Base-by-base conservation (phyloP, 305 asterid genomes). In the Fraxinus dipetala region DNA sequence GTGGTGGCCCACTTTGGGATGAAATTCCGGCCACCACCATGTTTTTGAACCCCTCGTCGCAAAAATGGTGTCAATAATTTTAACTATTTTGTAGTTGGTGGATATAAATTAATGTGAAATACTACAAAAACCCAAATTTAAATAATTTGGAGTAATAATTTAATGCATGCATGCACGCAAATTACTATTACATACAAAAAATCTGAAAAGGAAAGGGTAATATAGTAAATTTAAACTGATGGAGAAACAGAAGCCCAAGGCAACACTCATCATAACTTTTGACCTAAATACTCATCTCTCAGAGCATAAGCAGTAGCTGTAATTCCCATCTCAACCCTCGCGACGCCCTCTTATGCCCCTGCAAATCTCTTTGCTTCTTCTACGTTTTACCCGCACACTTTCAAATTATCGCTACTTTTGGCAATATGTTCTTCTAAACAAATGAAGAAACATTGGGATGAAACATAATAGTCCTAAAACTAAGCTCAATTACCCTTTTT, bases 271-370 rank as follows among this genome's bases (percentile, higher is more conserved):
- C 43, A 61, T 76, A 87, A 84, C 85, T 86, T 89, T 87, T 91
- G 98, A 94, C 98, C 92, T 93, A 94, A 94, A 94, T 92, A 85
- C 97, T 97, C 94, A 90, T 89, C 94, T 83, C 87, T 75, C 77
- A 82, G 88, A 76, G 73, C 88, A 24, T 74, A 35, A 69, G 65
- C 73, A 35, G 83, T 83, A 81, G 76, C 91, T 83, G 85, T 82
- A 82, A 84, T 86, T 85, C 91, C 90, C 89, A 88, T 87, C 97
- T 88, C 92, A 86, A 83, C 88, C 94, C 83, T 90, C 87, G 36
- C 89, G 85, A 81, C 90, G 76, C 89, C 92, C 92, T 80, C 90
- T 87, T 85, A 92, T 91, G 90, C 96, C 94, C 93, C 83, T 88
- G 84, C 78, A 75, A 67, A 40, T 72, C 84, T 82, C 89, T 84